phyloP scores from a whole-genome alignment of 1,284 basidiomycete genomes.

The Leccinum huronense region DNA sequence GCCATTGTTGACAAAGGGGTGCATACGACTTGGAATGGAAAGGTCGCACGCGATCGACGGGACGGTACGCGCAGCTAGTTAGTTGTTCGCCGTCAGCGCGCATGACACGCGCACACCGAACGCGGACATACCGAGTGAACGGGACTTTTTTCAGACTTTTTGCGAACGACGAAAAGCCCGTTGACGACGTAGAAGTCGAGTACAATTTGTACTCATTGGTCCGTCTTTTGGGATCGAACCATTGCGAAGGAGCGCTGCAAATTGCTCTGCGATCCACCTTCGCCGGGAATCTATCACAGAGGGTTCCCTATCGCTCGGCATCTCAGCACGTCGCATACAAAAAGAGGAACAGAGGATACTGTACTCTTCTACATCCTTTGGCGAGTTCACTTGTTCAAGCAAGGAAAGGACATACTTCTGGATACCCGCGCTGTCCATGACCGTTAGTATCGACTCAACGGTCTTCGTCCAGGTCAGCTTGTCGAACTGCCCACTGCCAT shows the following conservation, averaged over 20 bases:
- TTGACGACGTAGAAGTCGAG: constrained; percentile 84
- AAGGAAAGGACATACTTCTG: constrained; percentile 77
- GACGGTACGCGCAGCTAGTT: constrained; percentile 48
- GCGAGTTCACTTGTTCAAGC: constrained; percentile 58
- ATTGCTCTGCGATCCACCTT: constrained; percentile 86
- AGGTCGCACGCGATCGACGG: constrained; percentile 40
- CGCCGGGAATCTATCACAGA: constrained; percentile 55
- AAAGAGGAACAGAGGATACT: constrained; percentile 7
- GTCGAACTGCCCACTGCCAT: constrained; percentile 90
- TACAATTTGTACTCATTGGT: constrained; percentile 72
- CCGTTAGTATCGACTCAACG: constrained; percentile 80
- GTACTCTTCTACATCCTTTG: constrained; percentile 44
- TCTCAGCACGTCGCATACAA: constrained; percentile 14
- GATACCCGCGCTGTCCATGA: constrained; percentile 76
- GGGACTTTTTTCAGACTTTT: constrained; percentile 68
- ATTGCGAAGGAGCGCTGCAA: constrained; percentile 77
- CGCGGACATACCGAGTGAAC: constrained; percentile 51
- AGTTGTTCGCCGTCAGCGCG: constrained; percentile 7
- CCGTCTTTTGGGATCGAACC: constrained; percentile 76
- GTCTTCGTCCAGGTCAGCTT: constrained; percentile 92
- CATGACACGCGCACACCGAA: not conserved
- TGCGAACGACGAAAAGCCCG: constrained; percentile 78
- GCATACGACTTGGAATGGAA: too few relatives aligned
- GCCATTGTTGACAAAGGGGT: too few relatives aligned
- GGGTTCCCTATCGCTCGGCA: constrained; percentile 42